A percentile compares a stretch with the other conserved stretches of the same genome.
phyloP scores from a whole-genome alignment of 192 early-diverging fungal genomes.

The Podila verticillata region DNA sequence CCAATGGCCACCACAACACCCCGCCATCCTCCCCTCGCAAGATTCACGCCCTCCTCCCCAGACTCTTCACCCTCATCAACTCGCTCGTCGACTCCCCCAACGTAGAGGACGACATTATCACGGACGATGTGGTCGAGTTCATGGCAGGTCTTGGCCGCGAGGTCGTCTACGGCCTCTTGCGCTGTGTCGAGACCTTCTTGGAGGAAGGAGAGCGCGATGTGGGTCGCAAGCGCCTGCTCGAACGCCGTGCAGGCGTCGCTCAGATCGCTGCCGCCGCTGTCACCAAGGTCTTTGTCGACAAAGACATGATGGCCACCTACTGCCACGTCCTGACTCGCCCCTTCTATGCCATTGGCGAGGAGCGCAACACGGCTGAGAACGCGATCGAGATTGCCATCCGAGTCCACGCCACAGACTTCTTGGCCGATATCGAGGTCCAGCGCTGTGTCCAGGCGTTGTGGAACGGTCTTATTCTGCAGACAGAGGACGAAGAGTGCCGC shows the following conservation, averaged over 20 bases:
- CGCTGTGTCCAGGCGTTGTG: slow-evolving; percentile 53
- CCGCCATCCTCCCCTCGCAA: slow-evolving; percentile 34
- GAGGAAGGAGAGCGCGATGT: slow-evolving; percentile 43
- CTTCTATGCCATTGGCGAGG: slow-evolving; percentile 32
- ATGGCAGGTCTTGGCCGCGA: slow-evolving; percentile 37
- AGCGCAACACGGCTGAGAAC: slow-evolving; percentile 33
- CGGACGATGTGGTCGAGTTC: slow-evolving; percentile 42
- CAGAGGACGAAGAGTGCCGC: slow-evolving; percentile 41
- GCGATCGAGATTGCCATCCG: slow-evolving; percentile 51
- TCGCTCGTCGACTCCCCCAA: slow-evolving; percentile 26
- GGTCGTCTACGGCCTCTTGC: slow-evolving; percentile 43
- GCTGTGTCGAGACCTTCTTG: slow-evolving; percentile 37
- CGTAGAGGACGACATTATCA: slow-evolving; percentile 42
- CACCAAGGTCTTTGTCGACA: slow-evolving; percentile 40
- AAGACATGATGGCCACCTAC: slow-evolving; percentile 46
- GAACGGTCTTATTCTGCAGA: slow-evolving; percentile 47
- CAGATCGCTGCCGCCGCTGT: slow-evolving; percentile 38
- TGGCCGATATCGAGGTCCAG: slow-evolving; percentile 44
- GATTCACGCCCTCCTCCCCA: slow-evolving; percentile 41
- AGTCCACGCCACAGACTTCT: slow-evolving; percentile 42
- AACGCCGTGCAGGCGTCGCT: slow-evolving; percentile 22
- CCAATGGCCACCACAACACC: slow-evolving; percentile 34
- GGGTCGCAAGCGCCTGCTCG: slow-evolving; percentile 32
- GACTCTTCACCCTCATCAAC: slow-evolving; percentile 48
- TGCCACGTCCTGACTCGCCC: slow-evolving; percentile 48